Evolutionary conservation across 768 basidiomycete species (phyloP).

Genomic region (Psilocybe cyanescens): DNA sequence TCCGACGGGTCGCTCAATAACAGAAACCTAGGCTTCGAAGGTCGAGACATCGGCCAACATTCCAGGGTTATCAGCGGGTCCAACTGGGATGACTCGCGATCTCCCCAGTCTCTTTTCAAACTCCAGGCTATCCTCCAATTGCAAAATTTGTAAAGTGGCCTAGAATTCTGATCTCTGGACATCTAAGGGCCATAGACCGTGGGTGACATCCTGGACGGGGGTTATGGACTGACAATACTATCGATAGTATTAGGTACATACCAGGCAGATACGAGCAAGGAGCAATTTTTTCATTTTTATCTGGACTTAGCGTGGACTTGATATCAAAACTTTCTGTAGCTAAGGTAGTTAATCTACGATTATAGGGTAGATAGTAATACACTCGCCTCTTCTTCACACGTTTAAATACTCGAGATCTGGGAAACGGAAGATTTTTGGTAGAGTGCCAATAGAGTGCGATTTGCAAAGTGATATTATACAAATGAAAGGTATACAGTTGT

Average conservation of each 20-base stretch:
- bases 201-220: no score
- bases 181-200: no score
- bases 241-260: background rate
- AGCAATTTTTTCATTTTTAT: background rate
- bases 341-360: background rate
- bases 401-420: no score
- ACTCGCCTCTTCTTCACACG: no score
- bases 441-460: background rate
- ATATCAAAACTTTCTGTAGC: background rate
- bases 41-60: conserved; percentile 39
- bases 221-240: background rate
- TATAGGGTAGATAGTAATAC: background rate
- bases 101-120: background rate
- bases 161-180: background rate
- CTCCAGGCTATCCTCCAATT: background rate
- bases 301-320: background rate
- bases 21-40: conserved; percentile 43
- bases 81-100: conserved; percentile 38
- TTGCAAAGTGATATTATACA: background rate
- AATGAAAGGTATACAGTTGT: background rate
- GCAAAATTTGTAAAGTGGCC: background rate
- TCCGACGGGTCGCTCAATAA: conserved; percentile 42
- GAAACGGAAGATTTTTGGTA: no score
- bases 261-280: background rate
- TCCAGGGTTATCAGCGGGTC: conserved; percentile 36